A percentile compares a stretch with the other conserved stretches of the same genome.
phyloP scores from a whole-genome alignment of 495 filamentous ascomycete species.

The Podospora pseudocomata region DNA sequence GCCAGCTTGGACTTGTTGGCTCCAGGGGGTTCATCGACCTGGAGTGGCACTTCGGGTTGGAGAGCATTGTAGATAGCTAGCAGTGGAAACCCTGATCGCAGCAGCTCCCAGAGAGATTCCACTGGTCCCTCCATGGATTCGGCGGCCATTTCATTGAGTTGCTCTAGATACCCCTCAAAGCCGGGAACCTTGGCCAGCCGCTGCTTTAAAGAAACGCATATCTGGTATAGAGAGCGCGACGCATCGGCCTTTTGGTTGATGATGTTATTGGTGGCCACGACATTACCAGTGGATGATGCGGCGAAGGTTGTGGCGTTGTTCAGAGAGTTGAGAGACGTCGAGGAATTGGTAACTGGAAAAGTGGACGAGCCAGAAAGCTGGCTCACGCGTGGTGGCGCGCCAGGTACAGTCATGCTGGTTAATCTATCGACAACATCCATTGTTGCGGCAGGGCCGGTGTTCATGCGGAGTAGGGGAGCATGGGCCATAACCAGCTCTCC shows the following conservation, averaged over 20 bases:
- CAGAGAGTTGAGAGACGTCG: conserved; percentile 48
- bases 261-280: conserved; percentile 78
- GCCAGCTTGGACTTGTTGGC: conserved; percentile 60
- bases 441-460: conserved; percentile 46
- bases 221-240: conserved; percentile 86
- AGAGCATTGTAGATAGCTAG: conserved; percentile 86
- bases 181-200: conserved; percentile 77
- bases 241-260: conserved; percentile 92
- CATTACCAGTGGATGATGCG: conserved; percentile 47
- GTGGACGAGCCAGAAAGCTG: conserved; percentile 53
- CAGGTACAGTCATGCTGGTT: conserved; percentile 40
- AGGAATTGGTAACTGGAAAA: conserved; percentile 44
- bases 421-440: conserved; percentile 37
- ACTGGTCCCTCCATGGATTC: conserved; percentile 74
- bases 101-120: conserved; percentile 81
- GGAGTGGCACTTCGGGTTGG: conserved; percentile 59
- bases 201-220: conserved; percentile 77
- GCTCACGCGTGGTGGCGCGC: conserved; percentile 45
- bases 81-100: conserved; percentile 79
- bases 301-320: conserved; percentile 39
- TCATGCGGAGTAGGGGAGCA: conserved; percentile 50
- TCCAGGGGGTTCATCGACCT: conserved; percentile 55
- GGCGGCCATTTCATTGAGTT: conserved; percentile 50
- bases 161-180: conserved; percentile 68
- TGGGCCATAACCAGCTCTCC: conserved; percentile 47